phyloP scores from a whole-genome alignment of 345 rosid species.

The Populus ilicifolia region DNA sequence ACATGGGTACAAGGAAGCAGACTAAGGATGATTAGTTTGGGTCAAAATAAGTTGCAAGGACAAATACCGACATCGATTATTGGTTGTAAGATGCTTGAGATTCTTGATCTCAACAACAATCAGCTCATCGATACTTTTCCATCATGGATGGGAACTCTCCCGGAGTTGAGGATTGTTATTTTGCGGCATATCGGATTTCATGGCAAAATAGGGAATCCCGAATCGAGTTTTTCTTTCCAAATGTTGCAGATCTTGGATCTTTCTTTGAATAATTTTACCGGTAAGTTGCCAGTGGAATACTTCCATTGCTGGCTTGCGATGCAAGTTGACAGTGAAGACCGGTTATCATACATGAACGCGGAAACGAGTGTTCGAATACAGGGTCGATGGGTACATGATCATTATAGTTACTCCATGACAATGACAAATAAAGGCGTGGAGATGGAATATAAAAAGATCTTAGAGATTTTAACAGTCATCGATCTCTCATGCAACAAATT shows the following conservation, averaged over 20 bases:
- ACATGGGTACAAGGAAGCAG: too few species aligned
- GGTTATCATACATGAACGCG: neutral
- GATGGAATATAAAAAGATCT: neutral
- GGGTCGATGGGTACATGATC: too few species aligned
- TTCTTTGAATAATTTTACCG: neutral
- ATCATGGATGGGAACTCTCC: too few species aligned
- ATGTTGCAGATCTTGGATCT: neutral
- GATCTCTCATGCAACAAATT: conserved; percentile 10
- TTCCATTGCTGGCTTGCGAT: neutral
- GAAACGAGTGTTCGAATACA: too few species aligned
- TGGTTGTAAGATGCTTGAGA: neutral
- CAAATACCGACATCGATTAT: neutral
- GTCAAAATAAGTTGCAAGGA: conserved; percentile 4
- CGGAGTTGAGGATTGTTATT: too few species aligned
- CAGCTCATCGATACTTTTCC: neutral
- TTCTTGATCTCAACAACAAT: neutral
- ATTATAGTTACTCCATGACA: neutral
- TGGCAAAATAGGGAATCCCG: neutral
- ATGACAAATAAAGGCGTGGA: neutral
- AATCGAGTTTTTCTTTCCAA: neutral
- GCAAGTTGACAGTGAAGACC: neutral
- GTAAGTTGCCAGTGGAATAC: neutral
- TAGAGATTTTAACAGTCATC: neutral
- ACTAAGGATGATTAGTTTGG: neutral
- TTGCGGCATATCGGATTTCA: neutral